phyloP scores from a whole-genome alignment of 768 basidiomycete genomes.

The Clavulina sp. region DNA sequence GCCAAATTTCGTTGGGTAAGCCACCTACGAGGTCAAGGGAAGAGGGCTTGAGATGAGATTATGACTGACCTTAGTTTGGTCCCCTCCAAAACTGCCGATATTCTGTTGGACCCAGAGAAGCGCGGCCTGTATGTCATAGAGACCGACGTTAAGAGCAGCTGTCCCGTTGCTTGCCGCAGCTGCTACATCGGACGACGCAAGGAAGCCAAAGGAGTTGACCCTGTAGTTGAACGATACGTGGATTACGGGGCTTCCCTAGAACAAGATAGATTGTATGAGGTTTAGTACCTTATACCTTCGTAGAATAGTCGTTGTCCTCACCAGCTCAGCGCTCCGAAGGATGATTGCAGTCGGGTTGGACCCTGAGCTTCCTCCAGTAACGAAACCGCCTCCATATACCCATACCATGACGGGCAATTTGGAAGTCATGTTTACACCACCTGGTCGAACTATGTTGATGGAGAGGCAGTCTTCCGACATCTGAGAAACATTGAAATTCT shows the following conservation, averaged over 20 bases:
- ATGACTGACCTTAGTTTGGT: too few species aligned
- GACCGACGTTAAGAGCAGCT: neutral
- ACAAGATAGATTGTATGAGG: neutral
- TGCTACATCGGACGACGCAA: neutral
- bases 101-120: conserved; percentile 6
- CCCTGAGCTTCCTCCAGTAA: neutral
- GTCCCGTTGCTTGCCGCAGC: neutral
- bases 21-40: too few species aligned
- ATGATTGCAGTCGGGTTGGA: neutral
- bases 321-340: neutral
- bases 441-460: neutral
- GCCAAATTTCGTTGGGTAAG: too few species aligned
- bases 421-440: too few species aligned
- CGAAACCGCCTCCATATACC: neutral
- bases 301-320: neutral
- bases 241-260: neutral
- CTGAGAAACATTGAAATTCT: neutral
- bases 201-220: conserved; percentile 4
- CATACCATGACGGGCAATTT: neutral
- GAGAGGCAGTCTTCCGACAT: conserved; percentile 1
- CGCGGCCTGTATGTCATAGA: conserved; percentile 3
- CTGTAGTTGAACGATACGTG: conserved; percentile 8
- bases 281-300: neutral
- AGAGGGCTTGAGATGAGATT: too few species aligned
- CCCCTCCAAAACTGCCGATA: conserved; percentile 4